Conservation (phyloP, 2,329 filamentous ascomycete genomes). For the Cercospora citrullina region DNA sequence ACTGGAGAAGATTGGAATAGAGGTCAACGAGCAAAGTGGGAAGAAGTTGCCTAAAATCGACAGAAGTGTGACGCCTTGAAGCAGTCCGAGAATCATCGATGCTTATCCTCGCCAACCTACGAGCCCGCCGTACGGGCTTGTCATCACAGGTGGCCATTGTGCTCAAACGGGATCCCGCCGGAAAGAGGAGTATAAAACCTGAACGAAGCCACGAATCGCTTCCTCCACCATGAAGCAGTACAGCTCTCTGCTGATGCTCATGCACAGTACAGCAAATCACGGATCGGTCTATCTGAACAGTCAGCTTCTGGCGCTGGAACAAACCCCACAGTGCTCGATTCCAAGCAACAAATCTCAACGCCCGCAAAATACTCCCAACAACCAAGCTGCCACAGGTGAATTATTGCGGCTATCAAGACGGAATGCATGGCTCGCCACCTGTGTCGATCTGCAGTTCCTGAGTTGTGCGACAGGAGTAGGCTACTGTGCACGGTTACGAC, state of each 20-base stretch:
- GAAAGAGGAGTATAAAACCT: background rate
- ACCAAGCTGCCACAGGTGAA: background rate
- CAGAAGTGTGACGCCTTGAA: slow-evolving; percentile 28
- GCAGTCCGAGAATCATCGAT: background rate
- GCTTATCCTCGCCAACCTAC: background rate
- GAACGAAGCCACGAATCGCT: background rate
- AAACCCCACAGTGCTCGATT: background rate
- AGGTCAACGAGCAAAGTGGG: slow-evolving; percentile 21
- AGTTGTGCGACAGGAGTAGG: background rate
- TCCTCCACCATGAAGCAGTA: background rate
- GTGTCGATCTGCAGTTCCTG: background rate
- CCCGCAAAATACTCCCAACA: background rate
- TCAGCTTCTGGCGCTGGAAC: background rate
- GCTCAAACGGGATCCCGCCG: background rate
- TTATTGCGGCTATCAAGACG: background rate
- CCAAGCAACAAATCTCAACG: background rate
- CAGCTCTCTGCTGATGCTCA: background rate
- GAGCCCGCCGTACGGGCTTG: background rate
- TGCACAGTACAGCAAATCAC: background rate
- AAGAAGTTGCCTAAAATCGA: slow-evolving; percentile 31
- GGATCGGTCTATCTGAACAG: background rate
- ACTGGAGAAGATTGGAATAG: slow-evolving; percentile 56
- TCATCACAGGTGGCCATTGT: background rate
- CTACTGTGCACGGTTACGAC: background rate
- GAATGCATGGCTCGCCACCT: background rate